Percentiles rank a stretch among this genome's conserved stretches.
Evolutionary conservation across 306 rosid genomes (phyloP).

Genomic region (Cicer bijugum): DNA sequence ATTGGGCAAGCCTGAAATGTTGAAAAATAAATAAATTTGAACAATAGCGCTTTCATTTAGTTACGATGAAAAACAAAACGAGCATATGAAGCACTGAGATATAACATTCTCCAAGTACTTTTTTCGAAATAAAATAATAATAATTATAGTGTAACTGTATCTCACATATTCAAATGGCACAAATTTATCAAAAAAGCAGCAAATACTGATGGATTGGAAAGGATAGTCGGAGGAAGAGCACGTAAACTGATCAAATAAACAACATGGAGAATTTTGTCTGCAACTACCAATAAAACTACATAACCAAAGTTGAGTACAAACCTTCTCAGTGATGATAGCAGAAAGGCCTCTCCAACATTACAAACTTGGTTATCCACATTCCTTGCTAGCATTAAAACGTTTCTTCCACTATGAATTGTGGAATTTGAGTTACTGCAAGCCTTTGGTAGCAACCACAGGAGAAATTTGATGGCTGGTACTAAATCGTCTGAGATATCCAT

Average conservation of each 20-base stretch:
- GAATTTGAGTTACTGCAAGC: constrained; percentile 63
- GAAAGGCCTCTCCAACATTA: constrained; percentile 83
- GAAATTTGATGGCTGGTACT: constrained; percentile 77
- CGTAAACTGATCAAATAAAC: not conserved
- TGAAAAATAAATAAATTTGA: not conserved
- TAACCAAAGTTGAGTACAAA: constrained; percentile 40
- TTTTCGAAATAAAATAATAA: not conserved
- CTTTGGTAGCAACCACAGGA: constrained; percentile 87
- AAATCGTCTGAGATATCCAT: constrained; percentile 82
- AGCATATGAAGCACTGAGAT: constrained; percentile 5
- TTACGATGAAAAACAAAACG: not conserved
- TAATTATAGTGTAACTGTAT: not conserved
- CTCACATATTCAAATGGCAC: not conserved
- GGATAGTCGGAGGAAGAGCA: not conserved
- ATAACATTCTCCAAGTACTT: not conserved
- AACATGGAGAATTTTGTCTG: constrained; percentile 8
- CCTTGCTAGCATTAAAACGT: constrained; percentile 56
- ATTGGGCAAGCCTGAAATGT: not conserved
- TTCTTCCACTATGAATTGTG: constrained; percentile 74
- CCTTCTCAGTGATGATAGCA: constrained; percentile 87
- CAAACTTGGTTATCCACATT: constrained; percentile 77
- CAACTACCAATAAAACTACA: not conserved
- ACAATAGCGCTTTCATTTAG: not conserved
- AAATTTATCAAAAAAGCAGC: not conserved
- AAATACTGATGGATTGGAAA: constrained; percentile 9